These are phyloP conservation scores for Amanita inopinata DNA, from an alignment of 768 basidiomycete genomes.

Conservation along the genomic window DNA sequence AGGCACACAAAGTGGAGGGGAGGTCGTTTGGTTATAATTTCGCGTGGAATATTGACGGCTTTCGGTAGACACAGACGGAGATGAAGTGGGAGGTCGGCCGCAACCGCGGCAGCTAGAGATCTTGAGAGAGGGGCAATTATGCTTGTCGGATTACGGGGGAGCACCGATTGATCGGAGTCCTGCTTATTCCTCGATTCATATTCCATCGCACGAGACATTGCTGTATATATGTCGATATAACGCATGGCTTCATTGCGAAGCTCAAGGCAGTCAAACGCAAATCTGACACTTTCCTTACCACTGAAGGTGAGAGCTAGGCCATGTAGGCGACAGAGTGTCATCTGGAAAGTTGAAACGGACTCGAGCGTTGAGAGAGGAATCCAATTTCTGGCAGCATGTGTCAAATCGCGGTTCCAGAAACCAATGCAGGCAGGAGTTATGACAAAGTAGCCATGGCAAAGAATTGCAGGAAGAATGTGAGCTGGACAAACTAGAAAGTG, in stretches of 20 bases:
- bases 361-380: constrained; percentile 31
- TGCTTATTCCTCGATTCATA: neutral
- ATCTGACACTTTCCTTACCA: constrained; percentile 34
- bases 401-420: constrained; percentile 38
- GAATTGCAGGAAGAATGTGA: constrained; percentile 23
- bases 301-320: constrained; percentile 34
- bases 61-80: constrained; percentile 29
- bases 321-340: constrained; percentile 18
- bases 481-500: constrained; percentile 24
- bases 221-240: constrained; percentile 20
- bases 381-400: constrained; percentile 31
- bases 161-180: neutral
- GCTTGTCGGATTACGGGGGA: constrained; percentile 20
- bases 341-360: constrained; percentile 24
- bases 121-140: constrained; percentile 39
- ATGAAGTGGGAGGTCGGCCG: constrained; percentile 19
- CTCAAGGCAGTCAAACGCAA: constrained; percentile 35
- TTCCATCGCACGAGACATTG: constrained; percentile 6
- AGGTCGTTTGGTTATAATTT: constrained; percentile 20
- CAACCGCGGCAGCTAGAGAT: constrained; percentile 22
- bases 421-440: constrained; percentile 28
- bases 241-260: constrained; percentile 35
- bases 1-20: constrained; percentile 50
- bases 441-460: constrained; percentile 32
- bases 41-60: constrained; percentile 36